Evolutionary conservation across 208 protist genomes (phyloP), one percentile per base, ranked within the genome.

Genomic region (Leishmania major): DNA sequence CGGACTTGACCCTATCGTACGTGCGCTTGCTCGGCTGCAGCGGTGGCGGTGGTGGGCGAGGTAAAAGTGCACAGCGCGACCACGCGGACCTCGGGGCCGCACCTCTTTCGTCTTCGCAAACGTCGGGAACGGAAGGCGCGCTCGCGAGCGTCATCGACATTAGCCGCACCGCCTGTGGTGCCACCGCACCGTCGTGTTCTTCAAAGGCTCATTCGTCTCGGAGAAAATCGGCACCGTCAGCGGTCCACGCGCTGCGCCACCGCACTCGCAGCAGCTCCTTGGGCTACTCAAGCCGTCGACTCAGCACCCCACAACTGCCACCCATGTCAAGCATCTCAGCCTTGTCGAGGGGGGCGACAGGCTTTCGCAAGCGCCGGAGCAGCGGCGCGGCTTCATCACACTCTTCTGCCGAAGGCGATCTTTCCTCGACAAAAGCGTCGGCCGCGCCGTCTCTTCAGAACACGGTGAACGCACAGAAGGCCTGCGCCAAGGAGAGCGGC

Each of bases 1-100:
- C 89, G 17, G 86, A 92, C 22, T 69, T 79, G 28, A 83, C 83
- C 43, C 51, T 91, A 31, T 82, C 80, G 11, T 87, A 86, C 71
- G 35, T 91, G 40, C 83, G 79, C 2, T 83, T 80, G 53, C 82
- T 91, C 43, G 79, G 67, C 47, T 45, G 69, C 79, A 53, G 45
- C 66, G 47, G 8, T 19, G 71, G 57, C 35, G 31, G 40, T 37
- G 78, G 25, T 19, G 37, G 60, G 47, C 55, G 40, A 47, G 72
- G 19, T 22, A 49, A 28, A 40, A 75, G 79, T 47, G 51, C 73
- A 13, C 77, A 53, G 31, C 72, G 55, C 47, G 19, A 2, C 66
- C 80, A 59, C 80, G 40, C 55, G 7, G 67, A 28, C 73, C 22
- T 57, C 37, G n/a, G 64, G 45, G 76, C 77, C 10, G 67, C 53